These are phyloP conservation scores for Taphrina flavorubra DNA, from an alignment of 1,139 yeast species.

Conservation along the genomic window DNA sequence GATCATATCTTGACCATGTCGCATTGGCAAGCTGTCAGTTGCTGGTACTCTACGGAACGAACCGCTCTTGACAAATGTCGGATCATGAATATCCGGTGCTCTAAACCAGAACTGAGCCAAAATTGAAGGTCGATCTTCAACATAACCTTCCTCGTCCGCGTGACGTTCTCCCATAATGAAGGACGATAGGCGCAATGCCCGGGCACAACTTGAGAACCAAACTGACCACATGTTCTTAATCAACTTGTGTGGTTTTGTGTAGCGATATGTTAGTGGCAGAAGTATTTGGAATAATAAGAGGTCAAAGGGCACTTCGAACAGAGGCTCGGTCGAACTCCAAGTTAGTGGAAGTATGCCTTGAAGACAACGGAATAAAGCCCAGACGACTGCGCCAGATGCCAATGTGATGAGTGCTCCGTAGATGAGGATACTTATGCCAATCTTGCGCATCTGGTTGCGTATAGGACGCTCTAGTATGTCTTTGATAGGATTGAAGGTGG, in stretches of 20 bases:
- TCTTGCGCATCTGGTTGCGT: slow-evolving; percentile 71
- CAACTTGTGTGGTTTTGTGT: slow-evolving; percentile 43
- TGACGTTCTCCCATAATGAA: slow-evolving; percentile 72
- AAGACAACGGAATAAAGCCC: slow-evolving; percentile 58
- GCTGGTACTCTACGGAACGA: slow-evolving; percentile 83
- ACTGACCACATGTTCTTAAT: slow-evolving; percentile 62
- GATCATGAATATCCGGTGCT: slow-evolving; percentile 53
- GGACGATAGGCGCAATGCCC: slow-evolving; percentile 72
- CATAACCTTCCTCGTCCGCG: slow-evolving; percentile 76
- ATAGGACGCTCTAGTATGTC: slow-evolving; percentile 84
- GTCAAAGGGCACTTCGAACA: slow-evolving; percentile 50
- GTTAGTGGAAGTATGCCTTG: slow-evolving; percentile 50
- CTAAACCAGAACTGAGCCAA: slow-evolving; percentile 55
- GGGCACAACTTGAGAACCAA: slow-evolving; percentile 64
- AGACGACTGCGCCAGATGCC: slow-evolving; percentile 75
- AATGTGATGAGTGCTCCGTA: slow-evolving; percentile 73
- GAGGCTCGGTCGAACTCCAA: slow-evolving; percentile 32
- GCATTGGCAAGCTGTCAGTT: slow-evolving; percentile 69
- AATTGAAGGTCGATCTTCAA: slow-evolving; percentile 57
- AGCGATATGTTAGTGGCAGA: slow-evolving; percentile 45
- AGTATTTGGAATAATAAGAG: slow-evolving; percentile 49
- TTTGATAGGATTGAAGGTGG: slow-evolving; percentile 83
- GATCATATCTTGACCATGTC: slow-evolving; percentile 68
- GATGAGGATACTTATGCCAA: slow-evolving; percentile 74
- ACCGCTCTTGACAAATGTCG: slow-evolving; percentile 81